These are phyloP conservation scores for Wickerhamiella qilinensis DNA, from an alignment of 805 yeast species.

Conservation along the genomic window DNA sequence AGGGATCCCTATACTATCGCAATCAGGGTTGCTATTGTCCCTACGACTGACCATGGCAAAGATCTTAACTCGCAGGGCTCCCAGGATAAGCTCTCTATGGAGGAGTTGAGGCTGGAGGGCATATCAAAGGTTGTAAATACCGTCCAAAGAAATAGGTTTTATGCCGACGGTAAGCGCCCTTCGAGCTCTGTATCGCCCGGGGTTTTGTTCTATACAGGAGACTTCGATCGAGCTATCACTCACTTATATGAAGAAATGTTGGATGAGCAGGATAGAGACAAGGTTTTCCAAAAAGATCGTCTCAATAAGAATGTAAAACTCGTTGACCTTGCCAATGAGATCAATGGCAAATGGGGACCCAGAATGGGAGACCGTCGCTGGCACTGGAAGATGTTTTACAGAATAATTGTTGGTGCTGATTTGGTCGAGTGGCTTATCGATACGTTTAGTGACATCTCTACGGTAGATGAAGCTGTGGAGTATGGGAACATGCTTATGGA, in stretches of 20 bases:
- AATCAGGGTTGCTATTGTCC: slow-evolving; percentile 73
- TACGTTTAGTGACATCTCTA: slow-evolving; percentile 60
- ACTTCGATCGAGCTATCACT: slow-evolving; percentile 46
- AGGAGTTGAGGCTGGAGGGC: slow-evolving; percentile 89
- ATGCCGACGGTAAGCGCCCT: slow-evolving; percentile 3
- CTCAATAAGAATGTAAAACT: slow-evolving; percentile 27
- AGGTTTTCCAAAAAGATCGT: slow-evolving; percentile 10
- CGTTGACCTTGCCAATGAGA: slow-evolving; percentile 38
- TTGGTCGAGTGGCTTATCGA: slow-evolving; percentile 74
- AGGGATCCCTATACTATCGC: slow-evolving; percentile 36
- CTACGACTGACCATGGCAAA: slow-evolving; percentile 25
- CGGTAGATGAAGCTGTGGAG: slow-evolving; percentile 66
- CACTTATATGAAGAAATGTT: slow-evolving; percentile 30
- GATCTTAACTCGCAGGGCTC: not conserved
- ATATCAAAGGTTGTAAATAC: slow-evolving; percentile 21
- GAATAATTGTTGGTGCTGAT: slow-evolving; percentile 75
- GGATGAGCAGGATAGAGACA: not conserved
- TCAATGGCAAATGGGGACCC: slow-evolving; percentile 50
- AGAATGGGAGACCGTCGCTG: slow-evolving; percentile 65
- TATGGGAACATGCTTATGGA: slow-evolving; percentile 71
- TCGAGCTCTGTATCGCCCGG: not conserved
- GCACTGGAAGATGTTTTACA: slow-evolving; percentile 69
- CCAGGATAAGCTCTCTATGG: slow-evolving; percentile 52
- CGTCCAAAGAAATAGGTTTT: slow-evolving; percentile 9
- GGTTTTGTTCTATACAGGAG: slow-evolving; percentile 67